phyloP scores from a whole-genome alignment of 352 stramenopile genomes.

The Phytopythium cucurbitacearum region DNA sequence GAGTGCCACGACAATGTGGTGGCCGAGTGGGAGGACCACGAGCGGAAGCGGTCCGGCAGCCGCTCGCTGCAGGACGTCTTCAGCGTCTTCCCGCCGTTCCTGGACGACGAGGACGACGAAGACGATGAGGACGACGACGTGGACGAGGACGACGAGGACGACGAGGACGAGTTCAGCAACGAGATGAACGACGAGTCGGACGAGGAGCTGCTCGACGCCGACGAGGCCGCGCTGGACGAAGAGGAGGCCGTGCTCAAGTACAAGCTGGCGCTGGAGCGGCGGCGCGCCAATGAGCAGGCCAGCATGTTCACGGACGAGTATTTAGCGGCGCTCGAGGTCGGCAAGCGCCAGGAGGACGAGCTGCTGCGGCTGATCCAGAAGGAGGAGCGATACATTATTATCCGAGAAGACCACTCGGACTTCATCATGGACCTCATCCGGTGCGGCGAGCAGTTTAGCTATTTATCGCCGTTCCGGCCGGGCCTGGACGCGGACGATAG shows the following conservation, averaged over 20 bases:
- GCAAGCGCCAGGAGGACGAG: slow-evolving; percentile 64
- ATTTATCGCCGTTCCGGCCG: slow-evolving; percentile 40
- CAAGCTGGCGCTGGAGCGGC: slow-evolving; percentile 51
- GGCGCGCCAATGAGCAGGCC: slow-evolving; percentile 14
- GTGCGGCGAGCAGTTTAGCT: slow-evolving; percentile 74
- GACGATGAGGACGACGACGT: slow-evolving; percentile 58
- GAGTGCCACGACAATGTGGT: slow-evolving; percentile 84
- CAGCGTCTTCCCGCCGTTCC: slow-evolving; percentile 70
- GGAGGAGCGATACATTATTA: slow-evolving; percentile 82
- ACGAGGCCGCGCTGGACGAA: slow-evolving; percentile 46
- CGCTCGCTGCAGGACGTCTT: slow-evolving; percentile 74
- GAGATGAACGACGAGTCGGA: slow-evolving; percentile 36
- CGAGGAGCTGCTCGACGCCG: slow-evolving; percentile 28
- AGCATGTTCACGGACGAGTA: slow-evolving; percentile 60
- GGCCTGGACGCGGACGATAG: slow-evolving; percentile 36
- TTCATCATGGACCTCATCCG: slow-evolving; percentile 82
- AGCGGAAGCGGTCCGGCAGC: slow-evolving; percentile 54
- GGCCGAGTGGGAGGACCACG: slow-evolving; percentile 76
- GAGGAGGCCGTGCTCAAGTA: slow-evolving; percentile 74
- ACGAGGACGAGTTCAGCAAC: slow-evolving; percentile 34
- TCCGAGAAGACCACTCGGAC: slow-evolving; percentile 72
- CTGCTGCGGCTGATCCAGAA: slow-evolving; percentile 72
- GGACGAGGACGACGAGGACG: slow-evolving; percentile 47
- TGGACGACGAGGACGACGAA: slow-evolving; percentile 64
- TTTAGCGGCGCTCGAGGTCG: slow-evolving; percentile 53